A percentile compares a stretch with the other conserved stretches of the same genome.
Conservation (phyloP, 495 filamentous ascomycete genomes). For the Aspergillus sclerotioniger region DNA sequence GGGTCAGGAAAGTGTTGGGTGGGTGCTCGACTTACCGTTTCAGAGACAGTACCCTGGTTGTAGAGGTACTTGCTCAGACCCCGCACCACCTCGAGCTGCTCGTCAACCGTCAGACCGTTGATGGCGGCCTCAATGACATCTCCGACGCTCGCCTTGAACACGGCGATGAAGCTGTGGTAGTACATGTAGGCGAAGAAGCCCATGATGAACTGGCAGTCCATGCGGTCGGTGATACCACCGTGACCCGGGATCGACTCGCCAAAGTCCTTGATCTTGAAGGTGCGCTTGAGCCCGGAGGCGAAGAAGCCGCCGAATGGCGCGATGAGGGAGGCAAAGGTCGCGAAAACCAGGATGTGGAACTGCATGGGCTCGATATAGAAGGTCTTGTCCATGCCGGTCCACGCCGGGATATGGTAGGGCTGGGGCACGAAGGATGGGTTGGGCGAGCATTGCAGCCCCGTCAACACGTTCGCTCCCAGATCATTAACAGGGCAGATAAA, state of each 20-base stretch:
- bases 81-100: constrained; percentile 85
- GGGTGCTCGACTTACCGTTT: constrained; percentile 49
- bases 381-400: constrained; percentile 57
- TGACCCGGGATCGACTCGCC: constrained; percentile 97
- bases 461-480: constrained; percentile 87
- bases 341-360: constrained; percentile 87
- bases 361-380: constrained; percentile 84
- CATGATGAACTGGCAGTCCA: constrained; percentile 99
- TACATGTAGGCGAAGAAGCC: constrained; percentile 98
- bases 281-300: constrained; percentile 94
- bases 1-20: constrained; percentile 9
- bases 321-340: constrained; percentile 93
- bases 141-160: constrained; percentile 76
- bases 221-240: constrained; percentile 96
- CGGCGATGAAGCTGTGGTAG: constrained; percentile 94
- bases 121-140: constrained; percentile 86
- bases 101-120: constrained; percentile 74
- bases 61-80: constrained; percentile 80
- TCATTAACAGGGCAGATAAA: constrained; percentile 98
- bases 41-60: constrained; percentile 72
- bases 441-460: constrained; percentile 85
- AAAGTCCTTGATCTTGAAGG: constrained; percentile 99
- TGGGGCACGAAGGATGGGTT: constrained; percentile 89
- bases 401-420: constrained; percentile 75
- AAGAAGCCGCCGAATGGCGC: constrained; percentile 99